Conservation (phyloP, 2,329 filamentous ascomycete genomes). For the Harringtonia aguacate region DNA sequence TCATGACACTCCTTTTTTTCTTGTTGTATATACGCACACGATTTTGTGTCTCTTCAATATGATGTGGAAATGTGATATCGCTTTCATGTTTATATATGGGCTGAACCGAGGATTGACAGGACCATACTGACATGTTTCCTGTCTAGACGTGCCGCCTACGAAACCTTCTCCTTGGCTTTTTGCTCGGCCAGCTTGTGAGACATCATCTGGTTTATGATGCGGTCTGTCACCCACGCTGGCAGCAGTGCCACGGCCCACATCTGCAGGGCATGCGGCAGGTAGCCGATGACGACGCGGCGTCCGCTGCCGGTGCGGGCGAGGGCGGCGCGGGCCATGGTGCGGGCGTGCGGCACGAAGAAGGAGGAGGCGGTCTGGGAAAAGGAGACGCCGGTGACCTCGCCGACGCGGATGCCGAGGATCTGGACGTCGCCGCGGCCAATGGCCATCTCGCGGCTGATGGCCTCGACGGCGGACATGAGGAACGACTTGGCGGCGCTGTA, state of each 20-base stretch:
- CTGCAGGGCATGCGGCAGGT: slow-evolving; percentile 10
- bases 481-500: slow-evolving; percentile 20
- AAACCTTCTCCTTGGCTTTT: too few species aligned
- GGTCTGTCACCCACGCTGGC: slow-evolving; percentile 1
- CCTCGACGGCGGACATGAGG: slow-evolving; percentile 5
- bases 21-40: too few species aligned
- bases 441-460: slow-evolving; percentile 11
- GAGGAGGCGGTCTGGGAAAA: slow-evolving; percentile 5
- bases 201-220: slow-evolving; percentile 1
- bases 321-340: slow-evolving; percentile 11
- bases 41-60: too few species aligned
- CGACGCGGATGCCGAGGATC: slow-evolving; percentile 13
- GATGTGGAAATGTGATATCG: too few species aligned
- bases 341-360: slow-evolving; percentile 11
- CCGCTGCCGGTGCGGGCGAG: slow-evolving; percentile 15
- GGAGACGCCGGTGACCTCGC: slow-evolving; percentile 12
- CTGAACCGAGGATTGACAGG: too few species aligned
- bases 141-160: too few species aligned
- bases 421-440: slow-evolving; percentile 11
- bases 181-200: not conserved
- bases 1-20: too few species aligned
- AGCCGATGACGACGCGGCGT: slow-evolving; percentile 8
- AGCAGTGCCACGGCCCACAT: slow-evolving; percentile 5
- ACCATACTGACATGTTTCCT: too few species aligned
- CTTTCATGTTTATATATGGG: too few species aligned